phyloP scores from a whole-genome alignment of 345 rosid genomes.

The Capsella bursapastoris region DNA sequence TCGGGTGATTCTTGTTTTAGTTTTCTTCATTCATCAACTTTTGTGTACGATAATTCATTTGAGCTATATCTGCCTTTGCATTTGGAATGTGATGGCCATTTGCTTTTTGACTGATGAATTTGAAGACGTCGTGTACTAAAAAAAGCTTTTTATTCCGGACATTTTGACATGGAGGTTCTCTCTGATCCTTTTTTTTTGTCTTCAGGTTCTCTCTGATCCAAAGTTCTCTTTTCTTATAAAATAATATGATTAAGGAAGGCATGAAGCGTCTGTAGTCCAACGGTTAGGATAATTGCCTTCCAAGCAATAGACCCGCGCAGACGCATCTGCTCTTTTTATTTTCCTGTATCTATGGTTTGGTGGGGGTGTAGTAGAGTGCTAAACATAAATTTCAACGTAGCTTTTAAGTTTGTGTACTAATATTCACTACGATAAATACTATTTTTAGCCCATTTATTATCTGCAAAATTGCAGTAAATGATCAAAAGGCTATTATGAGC shows the following conservation, averaged over 20 bases:
- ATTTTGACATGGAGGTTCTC: neutral
- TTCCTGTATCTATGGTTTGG: no score
- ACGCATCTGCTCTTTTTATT: slow-evolving; percentile 41
- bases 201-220: neutral
- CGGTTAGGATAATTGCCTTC: slow-evolving; percentile 95
- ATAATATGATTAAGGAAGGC: no score
- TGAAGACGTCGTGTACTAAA: neutral
- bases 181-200: neutral
- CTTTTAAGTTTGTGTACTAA: neutral
- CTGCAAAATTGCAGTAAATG: neutral
- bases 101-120: neutral
- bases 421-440: neutral
- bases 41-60: neutral
- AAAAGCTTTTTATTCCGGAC: neutral
- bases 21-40: slow-evolving; percentile 13
- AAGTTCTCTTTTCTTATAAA: neutral
- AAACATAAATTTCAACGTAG: neutral
- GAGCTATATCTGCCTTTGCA: neutral
- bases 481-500: neutral
- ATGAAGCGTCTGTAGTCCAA: slow-evolving; percentile 76
- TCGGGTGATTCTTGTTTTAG: slow-evolving; percentile 15
- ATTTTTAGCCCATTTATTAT: neutral
- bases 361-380: neutral
- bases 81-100: slow-evolving; percentile 13
- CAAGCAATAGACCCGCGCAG: slow-evolving; percentile 88